Evolutionary conservation across 306 rosid species (phyloP).

Genomic region (Castanea sativa): DNA sequence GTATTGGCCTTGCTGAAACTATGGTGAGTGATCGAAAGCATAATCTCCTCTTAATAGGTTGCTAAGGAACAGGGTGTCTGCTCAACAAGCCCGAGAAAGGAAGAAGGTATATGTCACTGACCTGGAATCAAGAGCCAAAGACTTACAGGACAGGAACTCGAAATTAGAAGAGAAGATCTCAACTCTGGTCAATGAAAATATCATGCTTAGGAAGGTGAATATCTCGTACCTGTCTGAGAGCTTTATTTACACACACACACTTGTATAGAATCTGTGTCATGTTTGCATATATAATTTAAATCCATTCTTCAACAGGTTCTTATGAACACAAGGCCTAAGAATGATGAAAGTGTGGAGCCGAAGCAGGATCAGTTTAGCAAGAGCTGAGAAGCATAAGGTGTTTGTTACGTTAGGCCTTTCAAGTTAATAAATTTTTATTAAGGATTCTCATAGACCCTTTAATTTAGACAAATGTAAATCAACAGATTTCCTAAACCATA

Average conservation of each 20-base stretch:
- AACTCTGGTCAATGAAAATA: conserved; percentile 60
- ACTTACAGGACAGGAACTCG: conserved; percentile 59
- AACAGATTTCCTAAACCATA: not conserved
- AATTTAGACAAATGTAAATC: not conserved
- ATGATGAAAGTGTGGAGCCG: conserved; percentile 37
- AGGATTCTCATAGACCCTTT: not conserved
- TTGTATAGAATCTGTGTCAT: not conserved
- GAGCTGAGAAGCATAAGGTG: conserved; percentile 5
- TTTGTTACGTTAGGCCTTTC: not conserved
- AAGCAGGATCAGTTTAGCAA: conserved; percentile 37
- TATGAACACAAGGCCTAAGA: conserved; percentile 56
- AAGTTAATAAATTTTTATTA: not conserved
- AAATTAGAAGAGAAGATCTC: conserved; percentile 74
- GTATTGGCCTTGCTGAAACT: too few species aligned
- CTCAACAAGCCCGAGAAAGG: conserved; percentile 87
- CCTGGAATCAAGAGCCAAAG: conserved; percentile 57
- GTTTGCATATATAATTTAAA: not conserved
- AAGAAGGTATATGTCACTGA: conserved; percentile 75
- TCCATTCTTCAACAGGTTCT: conserved; percentile 44
- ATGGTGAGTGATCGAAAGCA: not conserved
- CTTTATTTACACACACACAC: not conserved
- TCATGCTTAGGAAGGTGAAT: conserved; percentile 60
- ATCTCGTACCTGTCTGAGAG: not conserved
- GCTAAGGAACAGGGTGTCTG: conserved; percentile 82
- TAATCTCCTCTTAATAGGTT: conserved; percentile 30